phyloP scores from a whole-genome alignment of 1,284 basidiomycete genomes.

The Ustilago shanxiensis region DNA sequence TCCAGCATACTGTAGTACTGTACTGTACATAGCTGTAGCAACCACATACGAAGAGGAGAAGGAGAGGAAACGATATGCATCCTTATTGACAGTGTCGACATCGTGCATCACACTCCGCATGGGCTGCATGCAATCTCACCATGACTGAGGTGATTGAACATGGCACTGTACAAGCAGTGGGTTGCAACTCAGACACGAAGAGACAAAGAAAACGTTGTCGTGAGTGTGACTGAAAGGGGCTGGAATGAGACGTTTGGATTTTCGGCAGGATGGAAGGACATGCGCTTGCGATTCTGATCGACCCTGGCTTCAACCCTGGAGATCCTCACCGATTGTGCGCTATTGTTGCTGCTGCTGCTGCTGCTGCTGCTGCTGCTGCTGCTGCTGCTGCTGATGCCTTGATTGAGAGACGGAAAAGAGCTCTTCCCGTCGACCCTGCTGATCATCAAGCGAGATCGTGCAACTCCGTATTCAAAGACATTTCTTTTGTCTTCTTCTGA shows the following conservation, averaged over 20 bases:
- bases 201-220: neutral
- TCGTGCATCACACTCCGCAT: neutral
- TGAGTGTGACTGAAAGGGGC: neutral
- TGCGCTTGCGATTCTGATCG: constrained; percentile 2
- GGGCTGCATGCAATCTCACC: too few relatives aligned
- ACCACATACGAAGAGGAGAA: neutral
- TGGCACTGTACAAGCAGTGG: neutral
- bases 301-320: neutral
- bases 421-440: constrained; percentile 10
- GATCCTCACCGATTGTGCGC: neutral
- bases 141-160: neutral
- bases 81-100: neutral
- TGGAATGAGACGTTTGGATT: neutral
- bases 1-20: too few relatives aligned
- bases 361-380: neutral
- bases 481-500: too few relatives aligned
- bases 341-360: neutral
- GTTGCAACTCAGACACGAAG: constrained; percentile 1
- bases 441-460: constrained; percentile 16
- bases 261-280: constrained; percentile 1
- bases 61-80: neutral
- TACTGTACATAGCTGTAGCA: too few relatives aligned
- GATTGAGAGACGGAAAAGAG: neutral
- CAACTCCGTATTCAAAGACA: constrained; percentile 8
- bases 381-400: constrained; percentile 1